Percentiles rank a stretch among this genome's conserved stretches.
Conservation (phyloP, 2,329 filamentous ascomycete genomes). For the Trichophyton benhamiae region DNA sequence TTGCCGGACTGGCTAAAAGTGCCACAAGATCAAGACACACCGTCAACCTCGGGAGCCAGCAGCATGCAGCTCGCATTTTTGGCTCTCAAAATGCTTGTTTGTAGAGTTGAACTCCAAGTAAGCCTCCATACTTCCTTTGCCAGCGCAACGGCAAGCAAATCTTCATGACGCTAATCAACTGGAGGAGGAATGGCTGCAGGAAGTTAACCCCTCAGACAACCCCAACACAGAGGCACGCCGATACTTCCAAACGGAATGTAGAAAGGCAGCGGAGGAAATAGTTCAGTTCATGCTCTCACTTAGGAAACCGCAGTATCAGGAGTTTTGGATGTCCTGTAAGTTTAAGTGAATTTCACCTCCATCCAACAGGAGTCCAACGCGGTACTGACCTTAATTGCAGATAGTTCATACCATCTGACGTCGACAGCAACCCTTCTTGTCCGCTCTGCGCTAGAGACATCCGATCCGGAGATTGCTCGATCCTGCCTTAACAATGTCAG, state of each 20-base stretch:
- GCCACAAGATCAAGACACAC: conserved; percentile 22
- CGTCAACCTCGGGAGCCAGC: conserved; percentile 30
- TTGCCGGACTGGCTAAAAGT: conserved; percentile 33
- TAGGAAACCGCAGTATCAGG: conserved; percentile 36
- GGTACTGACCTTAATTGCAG: conserved; percentile 14
- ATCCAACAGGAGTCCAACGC: not conserved
- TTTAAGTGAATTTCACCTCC: conserved; percentile 4
- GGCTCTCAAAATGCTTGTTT: conserved; percentile 37
- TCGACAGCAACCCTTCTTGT: conserved; percentile 43
- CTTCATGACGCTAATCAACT: not conserved
- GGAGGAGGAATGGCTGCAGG: conserved; percentile 18
- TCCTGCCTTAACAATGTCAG: conserved; percentile 38
- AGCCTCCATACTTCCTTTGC: conserved; percentile 14
- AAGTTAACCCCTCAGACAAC: conserved; percentile 31
- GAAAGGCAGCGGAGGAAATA: conserved; percentile 35
- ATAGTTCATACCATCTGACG: conserved; percentile 42
- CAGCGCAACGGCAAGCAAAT: not conserved
- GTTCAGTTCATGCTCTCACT: conserved; percentile 40
- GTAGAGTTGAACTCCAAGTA: conserved; percentile 36
- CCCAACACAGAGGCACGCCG: conserved; percentile 35
- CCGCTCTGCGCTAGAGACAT: conserved; percentile 41
- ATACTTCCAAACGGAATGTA: conserved; percentile 37
- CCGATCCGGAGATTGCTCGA: conserved; percentile 34
- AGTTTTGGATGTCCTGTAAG: conserved; percentile 42
- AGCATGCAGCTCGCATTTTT: conserved; percentile 35